Base-by-base conservation (phyloP, 164 flowering plant species). In the Cinnamomum chago region DNA sequence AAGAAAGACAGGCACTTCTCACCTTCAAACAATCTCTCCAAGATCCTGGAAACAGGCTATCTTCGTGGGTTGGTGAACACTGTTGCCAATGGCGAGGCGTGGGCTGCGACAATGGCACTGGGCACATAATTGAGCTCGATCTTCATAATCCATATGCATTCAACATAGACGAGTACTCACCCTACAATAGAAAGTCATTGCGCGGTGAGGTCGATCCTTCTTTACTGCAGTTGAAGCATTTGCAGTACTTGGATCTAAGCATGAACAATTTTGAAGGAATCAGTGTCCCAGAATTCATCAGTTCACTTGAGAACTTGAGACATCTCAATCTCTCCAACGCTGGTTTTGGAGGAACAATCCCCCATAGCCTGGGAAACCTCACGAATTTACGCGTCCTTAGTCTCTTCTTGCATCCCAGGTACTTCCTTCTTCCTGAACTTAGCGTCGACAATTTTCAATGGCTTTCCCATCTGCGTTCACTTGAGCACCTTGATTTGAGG, bases 321-420 rank as follows among this genome's bases (percentile, higher is more conserved):
- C 51, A 74, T 67, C 50, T 74, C 4, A 74, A 74, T 10, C 23
- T 74, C 23, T 74, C 76, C 2, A 3, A 12, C 10, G 27, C 70
- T 3, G 50, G 62, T 1, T 55, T 74, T 5, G 27, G 13, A 2
- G 76, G 76, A 52, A 30, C 24, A 23, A 51, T 74, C 27, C 70
- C 70, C 13, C 33, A 67, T 14, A 50, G 30, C 47, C 70, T 74
- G 55, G 71, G 76, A 51, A 74, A 74, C 30, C 76, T 74, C 62
- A 66, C 76, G 3, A 67, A 52, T 3, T 28, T 74, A 13, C 9
- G 20, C 14, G 22, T 15, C 23, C 28, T 72, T 15, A 13, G 62
- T 62, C 52, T 72, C 13, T 14, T 10, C 27, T 40, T 9, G 0
- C 60, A 55, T 55, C 60, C 60, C 6, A 12, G 6, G n/a, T 55